phyloP scores from a whole-genome alignment of 1,139 yeast species.

The Pichia sp. region DNA sequence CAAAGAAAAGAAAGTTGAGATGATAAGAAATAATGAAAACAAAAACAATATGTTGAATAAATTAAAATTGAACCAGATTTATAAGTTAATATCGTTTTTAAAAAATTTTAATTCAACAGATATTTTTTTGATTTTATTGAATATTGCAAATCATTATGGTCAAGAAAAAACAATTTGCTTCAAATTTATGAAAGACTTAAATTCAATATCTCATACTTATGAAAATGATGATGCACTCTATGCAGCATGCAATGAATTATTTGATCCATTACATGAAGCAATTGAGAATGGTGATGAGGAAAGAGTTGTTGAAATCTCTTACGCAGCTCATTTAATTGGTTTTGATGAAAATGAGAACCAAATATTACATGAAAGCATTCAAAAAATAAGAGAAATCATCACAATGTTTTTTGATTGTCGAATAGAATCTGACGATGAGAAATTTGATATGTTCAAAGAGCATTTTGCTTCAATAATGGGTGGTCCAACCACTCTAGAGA shows the following conservation, averaged over 20 bases:
- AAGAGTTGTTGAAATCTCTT: constrained; percentile 10
- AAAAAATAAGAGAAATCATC: background rate
- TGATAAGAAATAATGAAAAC: background rate
- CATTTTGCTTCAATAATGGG: no score
- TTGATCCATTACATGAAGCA: constrained; percentile 10
- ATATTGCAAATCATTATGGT: constrained; percentile 19
- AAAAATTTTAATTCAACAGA: constrained; percentile 6
- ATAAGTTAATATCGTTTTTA: background rate
- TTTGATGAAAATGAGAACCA: background rate
- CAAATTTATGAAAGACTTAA: constrained; percentile 19
- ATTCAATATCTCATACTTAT: constrained; percentile 15
- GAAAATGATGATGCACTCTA: constrained; percentile 1
- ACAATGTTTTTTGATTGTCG: no score
- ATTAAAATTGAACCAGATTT: background rate
- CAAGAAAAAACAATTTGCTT: constrained; percentile 18
- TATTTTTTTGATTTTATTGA: constrained; percentile 17
- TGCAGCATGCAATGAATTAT: constrained; percentile 17
- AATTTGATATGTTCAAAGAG: no score
- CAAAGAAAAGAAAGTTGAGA: background rate
- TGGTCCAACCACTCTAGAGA: no score
- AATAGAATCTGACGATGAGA: no score
- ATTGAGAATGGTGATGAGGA: constrained; percentile 11
- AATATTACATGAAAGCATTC: no score
- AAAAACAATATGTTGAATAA: background rate
- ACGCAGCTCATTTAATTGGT: constrained; percentile 2